Evolutionary conservation across 1,284 basidiomycete species (phyloP).

Genomic region (Rhodotorula sp.): DNA sequence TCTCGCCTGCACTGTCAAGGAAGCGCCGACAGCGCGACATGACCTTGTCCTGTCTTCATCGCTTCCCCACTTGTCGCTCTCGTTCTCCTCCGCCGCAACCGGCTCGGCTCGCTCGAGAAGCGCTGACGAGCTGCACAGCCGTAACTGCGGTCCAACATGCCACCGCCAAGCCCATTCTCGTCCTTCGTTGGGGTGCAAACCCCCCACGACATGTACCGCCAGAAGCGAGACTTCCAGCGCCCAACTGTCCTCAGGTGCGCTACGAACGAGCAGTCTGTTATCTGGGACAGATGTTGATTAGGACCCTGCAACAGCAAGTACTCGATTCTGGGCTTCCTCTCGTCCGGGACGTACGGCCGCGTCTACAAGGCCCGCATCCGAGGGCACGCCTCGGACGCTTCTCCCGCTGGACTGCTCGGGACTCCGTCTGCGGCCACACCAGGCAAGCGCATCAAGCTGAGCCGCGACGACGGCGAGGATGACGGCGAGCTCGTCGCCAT

Average conservation of each 20-base stretch:
- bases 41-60: too few relatives aligned
- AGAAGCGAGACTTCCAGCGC: slow-evolving; percentile 40
- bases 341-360: slow-evolving; percentile 94
- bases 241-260: slow-evolving; percentile 38
- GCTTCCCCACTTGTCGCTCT: too few relatives aligned
- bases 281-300: too few relatives aligned
- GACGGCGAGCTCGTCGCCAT: slow-evolving; percentile 81
- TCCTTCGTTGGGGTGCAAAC: not conserved
- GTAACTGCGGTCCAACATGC: not conserved
- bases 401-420: slow-evolving; percentile 39
- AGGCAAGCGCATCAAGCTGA: slow-evolving; percentile 37
- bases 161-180: not conserved
- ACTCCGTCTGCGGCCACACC: slow-evolving; percentile 37
- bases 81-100: too few relatives aligned
- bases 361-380: slow-evolving; percentile 87
- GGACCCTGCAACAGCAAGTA: slow-evolving; percentile 55
- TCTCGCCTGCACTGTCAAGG: too few relatives aligned
- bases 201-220: slow-evolving; percentile 33
- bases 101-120: too few relatives aligned
- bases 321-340: slow-evolving; percentile 92
- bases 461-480: slow-evolving; percentile 60
- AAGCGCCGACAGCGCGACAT: too few relatives aligned
- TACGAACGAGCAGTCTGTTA: too few relatives aligned
- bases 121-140: too few relatives aligned
- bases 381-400: slow-evolving; percentile 22